Evolutionary conservation across 169 alveolate species (phyloP).

Genomic region (Perkinsus olseni): DNA sequence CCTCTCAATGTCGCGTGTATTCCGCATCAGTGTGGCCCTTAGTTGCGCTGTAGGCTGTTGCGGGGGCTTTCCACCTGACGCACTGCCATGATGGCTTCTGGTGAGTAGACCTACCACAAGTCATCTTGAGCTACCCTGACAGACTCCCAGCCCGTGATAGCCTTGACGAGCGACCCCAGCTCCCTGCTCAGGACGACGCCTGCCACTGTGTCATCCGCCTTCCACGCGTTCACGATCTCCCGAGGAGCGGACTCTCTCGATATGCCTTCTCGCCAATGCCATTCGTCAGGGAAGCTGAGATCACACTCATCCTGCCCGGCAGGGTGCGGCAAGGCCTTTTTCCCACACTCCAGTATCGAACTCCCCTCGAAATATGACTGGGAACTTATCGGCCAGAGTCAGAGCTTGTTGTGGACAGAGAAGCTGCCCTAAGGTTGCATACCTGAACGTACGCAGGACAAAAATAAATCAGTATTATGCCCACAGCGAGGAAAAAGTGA

Average conservation of each 20-base stretch:
- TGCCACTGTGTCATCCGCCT: background rate
- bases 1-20: background rate
- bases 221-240: conserved; percentile 12
- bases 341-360: background rate
- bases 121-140: conserved; percentile 8
- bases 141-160: background rate
- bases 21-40: background rate
- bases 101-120: background rate
- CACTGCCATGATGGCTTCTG: background rate
- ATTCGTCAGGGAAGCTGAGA: conserved; percentile 4
- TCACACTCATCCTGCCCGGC: background rate
- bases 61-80: background rate
- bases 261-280: conserved; percentile 17
- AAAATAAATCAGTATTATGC: no score
- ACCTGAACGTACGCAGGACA: background rate
- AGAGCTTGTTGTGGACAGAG: background rate
- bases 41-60: background rate
- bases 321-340: background rate
- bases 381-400: background rate
- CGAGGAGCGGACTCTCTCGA: background rate
- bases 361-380: background rate
- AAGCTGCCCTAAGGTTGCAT: background rate
- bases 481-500: background rate
- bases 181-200: background rate
- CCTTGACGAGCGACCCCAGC: conserved; percentile 1